Evolutionary conservation across 169 alveolate genomes (phyloP).

Genomic region (Fabrea salina): DNA sequence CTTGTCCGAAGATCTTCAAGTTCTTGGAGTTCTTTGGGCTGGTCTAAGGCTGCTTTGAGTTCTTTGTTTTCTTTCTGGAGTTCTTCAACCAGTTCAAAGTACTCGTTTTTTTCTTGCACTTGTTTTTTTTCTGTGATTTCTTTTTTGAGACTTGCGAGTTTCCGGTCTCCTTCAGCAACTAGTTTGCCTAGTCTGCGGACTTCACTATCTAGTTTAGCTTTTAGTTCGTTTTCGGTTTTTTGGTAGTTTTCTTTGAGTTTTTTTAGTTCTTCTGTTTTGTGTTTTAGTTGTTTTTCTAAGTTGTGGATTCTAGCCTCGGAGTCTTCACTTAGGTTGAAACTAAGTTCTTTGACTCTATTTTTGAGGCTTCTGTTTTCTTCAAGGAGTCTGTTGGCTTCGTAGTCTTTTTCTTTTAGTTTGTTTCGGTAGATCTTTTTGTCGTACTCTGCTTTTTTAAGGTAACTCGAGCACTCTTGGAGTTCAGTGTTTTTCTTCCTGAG

Average conservation of each 20-base stretch:
- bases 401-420: neutral
- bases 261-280: neutral
- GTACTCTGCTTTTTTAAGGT: neutral
- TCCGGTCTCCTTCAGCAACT: neutral
- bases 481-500: conserved; percentile 54
- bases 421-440: neutral
- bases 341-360: neutral
- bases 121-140: neutral
- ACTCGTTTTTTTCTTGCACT: neutral
- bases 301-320: neutral
- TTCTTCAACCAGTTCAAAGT: too few species aligned
- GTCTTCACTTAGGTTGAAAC: neutral
- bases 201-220: neutral
- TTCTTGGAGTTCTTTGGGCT: neutral
- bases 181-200: neutral
- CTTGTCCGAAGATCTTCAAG: too few species aligned
- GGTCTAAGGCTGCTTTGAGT: conserved; percentile 26
- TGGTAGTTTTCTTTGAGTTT: neutral
- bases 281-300: neutral
- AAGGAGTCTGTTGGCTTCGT: neutral
- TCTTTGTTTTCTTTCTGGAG: conserved; percentile 29
- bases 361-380: neutral
- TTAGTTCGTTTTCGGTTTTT: neutral
- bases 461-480: neutral
- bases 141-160: neutral